Base-by-base conservation (phyloP, 345 rosid species). In the Laguncularia racemosa region DNA sequence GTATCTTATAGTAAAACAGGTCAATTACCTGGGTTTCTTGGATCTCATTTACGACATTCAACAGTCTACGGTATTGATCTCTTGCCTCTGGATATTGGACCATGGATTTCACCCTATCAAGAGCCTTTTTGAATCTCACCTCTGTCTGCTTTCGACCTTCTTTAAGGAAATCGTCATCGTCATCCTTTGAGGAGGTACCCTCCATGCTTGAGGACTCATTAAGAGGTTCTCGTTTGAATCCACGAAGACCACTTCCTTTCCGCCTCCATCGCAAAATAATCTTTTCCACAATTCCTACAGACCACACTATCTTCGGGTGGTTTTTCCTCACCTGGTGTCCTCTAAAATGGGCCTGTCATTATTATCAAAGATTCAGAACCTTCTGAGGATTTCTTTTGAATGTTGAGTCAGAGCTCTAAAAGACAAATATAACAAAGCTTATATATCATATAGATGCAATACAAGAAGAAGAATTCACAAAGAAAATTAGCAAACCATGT, bases 241-340 rank as follows among this genome's bases (percentile, higher is more conserved):
- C 96, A 20, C 96, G 89, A 66, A 92, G 70, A 53, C 98, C 98
- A 47, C 81, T 75, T 76, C 98, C 73, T 81, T 81, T 91, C 46
- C 96, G 69, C 71, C 93, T 86, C 96, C 98, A 89, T n/a, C 95
- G 90, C 73, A 92, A 60, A 66, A 92, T 92, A 54, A 86, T 77
- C 64, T 92, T 92, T 77, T 89, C 96, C 67, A 89, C 2, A 67
- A 89, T 86, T 75, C 98, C 96, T 14, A 92, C 95, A 0, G 95
- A 86, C 98, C 96, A 89, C n/a, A 69, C 59, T 50, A 92, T 84
- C 71, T 86, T 89, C 69, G 68, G 80, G 72, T 81, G 72, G 75
- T 78, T 83, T 72, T 83, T 89, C 74, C 98, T 83, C 20, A 86
- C 89, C 69, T 91, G 92, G 76, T 88, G 84, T 48, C 98, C 96